phyloP scores from a whole-genome alignment of 805 yeast genomes.

The Kluyveromyces wickerhamii region DNA sequence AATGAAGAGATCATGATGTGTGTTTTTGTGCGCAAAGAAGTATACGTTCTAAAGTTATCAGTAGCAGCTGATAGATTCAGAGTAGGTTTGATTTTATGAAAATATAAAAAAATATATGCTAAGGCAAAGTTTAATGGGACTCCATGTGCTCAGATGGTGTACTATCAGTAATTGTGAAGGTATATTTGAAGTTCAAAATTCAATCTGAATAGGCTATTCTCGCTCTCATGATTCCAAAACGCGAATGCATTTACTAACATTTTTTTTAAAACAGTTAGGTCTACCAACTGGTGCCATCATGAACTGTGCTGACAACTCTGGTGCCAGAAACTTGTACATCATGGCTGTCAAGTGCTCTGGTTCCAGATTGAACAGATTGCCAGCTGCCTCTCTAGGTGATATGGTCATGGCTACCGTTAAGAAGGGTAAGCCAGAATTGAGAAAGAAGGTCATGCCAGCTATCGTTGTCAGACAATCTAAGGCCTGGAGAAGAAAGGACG shows the following conservation, averaged over 20 bases:
- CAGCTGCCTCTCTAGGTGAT: constrained; percentile 99
- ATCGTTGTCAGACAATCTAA: constrained; percentile 98
- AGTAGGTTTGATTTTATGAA: no score
- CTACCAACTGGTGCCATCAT: constrained; percentile 99
- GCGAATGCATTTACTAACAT: constrained; percentile 13
- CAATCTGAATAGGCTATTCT: no score
- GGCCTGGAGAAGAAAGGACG: constrained; percentile 99
- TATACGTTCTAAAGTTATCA: no score
- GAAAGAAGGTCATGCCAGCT: constrained; percentile 99
- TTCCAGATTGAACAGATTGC: constrained; percentile 99
- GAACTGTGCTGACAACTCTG: constrained; percentile 99
- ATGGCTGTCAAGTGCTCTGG: constrained; percentile 98
- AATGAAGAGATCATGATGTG: no score
- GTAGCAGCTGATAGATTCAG: no score
- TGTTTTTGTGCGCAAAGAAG: no score
- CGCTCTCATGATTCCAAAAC: not conserved
- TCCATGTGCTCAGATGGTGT: no score
- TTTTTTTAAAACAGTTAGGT: constrained; percentile 63
- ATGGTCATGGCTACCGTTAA: constrained; percentile 99
- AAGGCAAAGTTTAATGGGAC: no score
- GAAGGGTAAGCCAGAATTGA: constrained; percentile 99
- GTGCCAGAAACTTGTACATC: constrained; percentile 99
- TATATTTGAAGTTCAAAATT: no score
- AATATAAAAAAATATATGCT: no score
- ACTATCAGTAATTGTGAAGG: no score